Evolutionary conservation across 345 rosid genomes (phyloP).

Genomic region (Excoecaria agallocha): DNA sequence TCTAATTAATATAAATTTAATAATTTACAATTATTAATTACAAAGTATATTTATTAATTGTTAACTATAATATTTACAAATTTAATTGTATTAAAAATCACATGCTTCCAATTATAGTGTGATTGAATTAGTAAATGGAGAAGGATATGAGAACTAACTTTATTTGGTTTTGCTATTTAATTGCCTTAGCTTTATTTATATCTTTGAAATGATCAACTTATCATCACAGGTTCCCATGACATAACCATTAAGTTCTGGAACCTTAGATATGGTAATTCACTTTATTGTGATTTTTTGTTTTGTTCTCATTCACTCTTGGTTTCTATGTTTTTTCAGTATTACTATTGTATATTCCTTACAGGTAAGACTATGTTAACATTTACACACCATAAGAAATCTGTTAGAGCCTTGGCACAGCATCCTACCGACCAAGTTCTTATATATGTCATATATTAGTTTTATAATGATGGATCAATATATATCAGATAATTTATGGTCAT

Average conservation of each 20-base stretch:
- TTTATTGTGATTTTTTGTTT: neutral
- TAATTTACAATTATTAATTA: too few relatives aligned
- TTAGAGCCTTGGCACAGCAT: conserved; percentile 91
- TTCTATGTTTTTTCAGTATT: neutral
- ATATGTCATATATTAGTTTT: conserved; percentile 2
- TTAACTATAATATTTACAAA: too few relatives aligned
- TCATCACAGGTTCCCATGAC: conserved; percentile 97
- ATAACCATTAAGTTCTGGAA: conserved; percentile 96
- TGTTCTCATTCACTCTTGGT: neutral
- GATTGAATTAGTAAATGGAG: too few relatives aligned
- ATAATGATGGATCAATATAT: neutral
- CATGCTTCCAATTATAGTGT: too few relatives aligned
- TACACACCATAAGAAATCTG: conserved; percentile 98
- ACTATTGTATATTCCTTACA: conserved; percentile 29
- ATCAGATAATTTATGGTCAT: too few relatives aligned
- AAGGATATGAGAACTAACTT: too few relatives aligned
- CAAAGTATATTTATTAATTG: too few relatives aligned
- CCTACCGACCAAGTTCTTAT: conserved; percentile 69
- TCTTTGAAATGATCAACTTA: conserved; percentile 99
- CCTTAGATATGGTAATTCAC: conserved; percentile 78
- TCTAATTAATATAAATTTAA: too few relatives aligned
- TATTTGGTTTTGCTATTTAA: too few relatives aligned
- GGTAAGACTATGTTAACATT: conserved; percentile 92
- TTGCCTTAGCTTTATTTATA: too few relatives aligned
- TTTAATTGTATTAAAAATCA: too few relatives aligned